These are phyloP conservation scores for Dendrothele bispora DNA, from an alignment of 768 basidiomycete genomes.

Conservation along the genomic window DNA sequence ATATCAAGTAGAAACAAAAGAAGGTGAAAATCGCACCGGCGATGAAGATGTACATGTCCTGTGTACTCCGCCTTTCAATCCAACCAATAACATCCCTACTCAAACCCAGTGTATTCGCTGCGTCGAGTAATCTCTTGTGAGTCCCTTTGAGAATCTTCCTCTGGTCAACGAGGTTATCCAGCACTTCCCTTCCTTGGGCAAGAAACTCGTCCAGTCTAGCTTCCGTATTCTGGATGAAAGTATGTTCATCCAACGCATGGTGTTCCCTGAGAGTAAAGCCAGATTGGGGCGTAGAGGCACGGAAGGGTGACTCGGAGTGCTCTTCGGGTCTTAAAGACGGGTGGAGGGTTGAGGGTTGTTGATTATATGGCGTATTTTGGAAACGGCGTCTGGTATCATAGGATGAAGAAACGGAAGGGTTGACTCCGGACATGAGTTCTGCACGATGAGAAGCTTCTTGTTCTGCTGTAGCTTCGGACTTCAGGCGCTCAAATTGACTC, in stretches of 20 bases:
- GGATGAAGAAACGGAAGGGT: constrained; percentile 46
- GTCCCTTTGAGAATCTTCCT: constrained; percentile 95
- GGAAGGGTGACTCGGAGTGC: constrained; percentile 85
- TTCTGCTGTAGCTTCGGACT: constrained; percentile 58
- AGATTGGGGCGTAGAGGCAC: constrained; percentile 52
- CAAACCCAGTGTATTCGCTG: constrained; percentile 92
- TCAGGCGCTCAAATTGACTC: constrained; percentile 77
- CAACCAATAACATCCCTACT: constrained; percentile 95
- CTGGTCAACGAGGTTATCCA: constrained; percentile 93
- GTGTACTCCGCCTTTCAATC: constrained; percentile 94
- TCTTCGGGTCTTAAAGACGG: constrained; percentile 47
- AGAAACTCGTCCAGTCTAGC: constrained; percentile 85
- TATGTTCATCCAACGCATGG: constrained; percentile 84
- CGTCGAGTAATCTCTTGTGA: constrained; percentile 77
- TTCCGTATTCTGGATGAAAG: constrained; percentile 84
- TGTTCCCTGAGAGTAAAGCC: constrained; percentile 63
- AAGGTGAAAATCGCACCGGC: constrained; percentile 86
- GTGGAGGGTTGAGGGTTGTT: constrained; percentile 51
- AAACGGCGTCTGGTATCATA: constrained; percentile 68
- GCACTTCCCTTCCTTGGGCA: constrained; percentile 86
- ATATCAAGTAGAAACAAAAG: constrained; percentile 91
- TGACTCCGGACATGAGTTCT: constrained; percentile 58
- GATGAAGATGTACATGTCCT: constrained; percentile 94
- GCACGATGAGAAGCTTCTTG: constrained; percentile 57
- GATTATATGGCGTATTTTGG: constrained; percentile 38